Conservation (phyloP, 2,329 filamentous ascomycete species). For the Fusarium tjaetaba region DNA sequence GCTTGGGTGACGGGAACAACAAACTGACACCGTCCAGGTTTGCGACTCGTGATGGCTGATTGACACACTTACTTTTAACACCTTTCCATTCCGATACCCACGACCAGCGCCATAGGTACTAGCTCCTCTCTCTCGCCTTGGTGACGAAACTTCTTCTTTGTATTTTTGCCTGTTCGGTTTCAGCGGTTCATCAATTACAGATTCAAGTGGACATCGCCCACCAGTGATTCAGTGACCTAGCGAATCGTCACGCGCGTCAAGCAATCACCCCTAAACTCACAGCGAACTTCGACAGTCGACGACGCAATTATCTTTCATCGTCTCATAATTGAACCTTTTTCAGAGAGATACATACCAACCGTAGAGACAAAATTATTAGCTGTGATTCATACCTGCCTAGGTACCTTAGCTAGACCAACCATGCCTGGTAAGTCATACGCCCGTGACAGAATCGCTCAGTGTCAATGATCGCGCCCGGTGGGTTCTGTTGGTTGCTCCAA, state of each 20-base stretch:
- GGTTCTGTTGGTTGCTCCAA: conserved; percentile 33
- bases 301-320: background rate
- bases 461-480: conserved; percentile 15
- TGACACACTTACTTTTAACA: conserved; percentile 2
- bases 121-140: background rate
- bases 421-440: conserved; percentile 35
- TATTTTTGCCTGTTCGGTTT: background rate
- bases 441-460: background rate
- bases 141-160: background rate
- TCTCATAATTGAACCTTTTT: background rate
- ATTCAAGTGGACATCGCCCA: background rate
- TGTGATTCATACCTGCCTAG: background rate
- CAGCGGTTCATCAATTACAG: background rate
- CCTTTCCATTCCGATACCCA: background rate
- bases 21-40: conserved; percentile 20
- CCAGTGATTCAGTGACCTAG: background rate
- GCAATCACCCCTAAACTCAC: conserved; percentile 4
- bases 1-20: background rate
- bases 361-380: background rate
- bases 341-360: background rate
- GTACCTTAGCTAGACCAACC: background rate
- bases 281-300: background rate
- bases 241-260: conserved; percentile 12
- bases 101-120: background rate
- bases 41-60: conserved; percentile 32